Base-by-base conservation (phyloP, 2,329 filamentous ascomycete species). In the Botrytis tulipae region DNA sequence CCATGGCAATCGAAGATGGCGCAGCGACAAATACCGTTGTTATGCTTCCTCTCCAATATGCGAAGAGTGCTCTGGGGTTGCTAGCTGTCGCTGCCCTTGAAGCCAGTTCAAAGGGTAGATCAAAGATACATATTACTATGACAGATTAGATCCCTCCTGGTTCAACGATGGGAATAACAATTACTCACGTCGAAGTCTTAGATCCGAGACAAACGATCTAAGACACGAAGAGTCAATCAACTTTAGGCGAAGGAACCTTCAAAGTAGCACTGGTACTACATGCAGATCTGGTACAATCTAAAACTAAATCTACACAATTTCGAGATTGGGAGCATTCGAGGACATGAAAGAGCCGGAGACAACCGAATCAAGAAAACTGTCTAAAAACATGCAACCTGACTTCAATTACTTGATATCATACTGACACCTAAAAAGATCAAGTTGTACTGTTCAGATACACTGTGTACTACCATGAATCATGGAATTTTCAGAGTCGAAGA, bases 141-240 rank as follows among this genome's bases (percentile, higher is more conserved):
- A 68, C 20, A 57, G 1, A 68, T 57, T 25, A 40, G 35, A 29
- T 57, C 20, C n/a, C n/a, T 48, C 25, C 48, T 57, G 35, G 37
- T 32, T 68, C 54, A 32, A 68, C 29, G 32, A 42, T 42, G 66
- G 54, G 18, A 14, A 68, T 37, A 42, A 42, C 48, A 20, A 54
- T 57, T 12, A 40, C 29, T 57, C 48, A 32, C 16, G 35, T 22
- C 25, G 25, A 42, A 51, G 66, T 68, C 66, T 68, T 68, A 68
- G 66, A 68, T 68, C 48, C 54, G n/a, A 68, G 35, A 68, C 66
- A 68, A 57, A 57, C 37, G 66, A 68, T 68, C 66, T 68, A 57
- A 68, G 48, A 68, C 66, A 68, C 7, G 35, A 57, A 57, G 48
- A 68, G 35, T 40, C n/a, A 68, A 54, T 42, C 48, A 42, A 32